Evolutionary conservation across 2,329 filamentous ascomycete species (phyloP), one percentile per base, ranked within the genome.

Genomic region (Penicillium rolfsii): DNA sequence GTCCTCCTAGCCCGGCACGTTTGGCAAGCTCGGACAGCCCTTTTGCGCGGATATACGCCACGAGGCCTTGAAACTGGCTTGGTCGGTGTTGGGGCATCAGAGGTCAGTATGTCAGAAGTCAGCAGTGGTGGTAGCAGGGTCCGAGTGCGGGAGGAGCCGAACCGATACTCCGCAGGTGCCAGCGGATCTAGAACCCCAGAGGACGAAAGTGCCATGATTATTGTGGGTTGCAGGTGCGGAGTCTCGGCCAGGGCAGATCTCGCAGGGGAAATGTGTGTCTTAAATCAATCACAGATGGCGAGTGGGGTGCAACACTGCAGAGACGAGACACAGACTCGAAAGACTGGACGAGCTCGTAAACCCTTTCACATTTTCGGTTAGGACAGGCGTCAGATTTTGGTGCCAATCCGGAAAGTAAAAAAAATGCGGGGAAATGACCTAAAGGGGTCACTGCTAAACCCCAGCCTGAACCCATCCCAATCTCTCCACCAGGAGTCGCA

Each of bases 1-100:
- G 58, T 60, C 12, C 54, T 30, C 12, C 46, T 35, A 22, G 50
- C 28, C 7, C 57, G 60, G 41, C 60, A 63, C 0, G 49, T 60
- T 22, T 58, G 57, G 26, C 60, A 63, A 9, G 60, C 60, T 22
- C 56, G 40, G 12, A 55, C 59, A 14, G 57, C 60, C 41, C 60
- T 41, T 33, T 62, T 62, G n/a, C 57, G 57, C 9, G 57, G 57
- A 22, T 59, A 62, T 19, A 43, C 55, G 48, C 43, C 43, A 26
- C 43, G 43, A 26, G 43, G 22, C 22, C 12, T 46, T 11, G 43
- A 8, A 1, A 12, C 1, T 50, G 22, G 48, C 11, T 50, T 50
- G 48, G 48, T 46, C 4, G 43, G 5, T 26, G 43, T 26, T 26
- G 43, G 4, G 43, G 24, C 24, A 26, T 28, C 24, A 26, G 43